Percentiles rank a stretch among this genome's conserved stretches.
These are phyloP conservation scores for Wickerhamiella allomyrinae DNA, from an alignment of 805 yeast species.

Conservation along the genomic window DNA sequence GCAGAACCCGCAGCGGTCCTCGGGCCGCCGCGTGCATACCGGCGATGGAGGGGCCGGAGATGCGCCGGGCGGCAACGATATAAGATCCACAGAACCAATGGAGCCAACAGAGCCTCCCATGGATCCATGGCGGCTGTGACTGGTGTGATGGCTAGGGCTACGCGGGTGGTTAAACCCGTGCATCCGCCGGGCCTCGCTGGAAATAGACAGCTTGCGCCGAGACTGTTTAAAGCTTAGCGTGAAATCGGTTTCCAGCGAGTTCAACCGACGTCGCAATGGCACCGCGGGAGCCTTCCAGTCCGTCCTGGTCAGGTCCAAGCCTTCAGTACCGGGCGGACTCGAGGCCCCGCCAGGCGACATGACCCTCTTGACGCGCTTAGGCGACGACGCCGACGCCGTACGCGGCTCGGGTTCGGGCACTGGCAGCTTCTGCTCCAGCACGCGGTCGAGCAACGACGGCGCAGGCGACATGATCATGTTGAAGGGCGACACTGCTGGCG, in stretches of 20 bases:
- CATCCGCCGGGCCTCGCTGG: not conserved
- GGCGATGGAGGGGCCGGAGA: conserved; percentile 10
- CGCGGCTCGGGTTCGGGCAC: conserved; percentile 14
- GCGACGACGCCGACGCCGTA: not conserved
- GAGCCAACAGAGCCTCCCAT: not conserved
- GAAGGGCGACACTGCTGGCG: conserved; percentile 13
- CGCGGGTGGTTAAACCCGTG: too few relatives aligned
- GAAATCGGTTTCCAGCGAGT: conserved; percentile 16
- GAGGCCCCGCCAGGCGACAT: not conserved
- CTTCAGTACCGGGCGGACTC: conserved; percentile 2
- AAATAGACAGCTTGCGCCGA: conserved; percentile 37
- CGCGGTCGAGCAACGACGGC: conserved; percentile 22
- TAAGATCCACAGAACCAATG: not conserved
- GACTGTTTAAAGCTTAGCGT: conserved; percentile 8
- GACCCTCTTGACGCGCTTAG: not conserved
- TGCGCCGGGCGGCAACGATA: conserved; percentile 4
- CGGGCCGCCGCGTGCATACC: conserved; percentile 7
- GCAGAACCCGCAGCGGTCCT: conserved; percentile 84
- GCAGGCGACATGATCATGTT: conserved; percentile 10
- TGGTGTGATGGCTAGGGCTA: not conserved
- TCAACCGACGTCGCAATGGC: conserved; percentile 15
- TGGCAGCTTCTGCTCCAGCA: conserved; percentile 25
- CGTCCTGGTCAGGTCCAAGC: conserved; percentile 14
- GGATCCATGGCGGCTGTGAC: not conserved
- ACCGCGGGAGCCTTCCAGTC: conserved; percentile 19